Base-by-base conservation (phyloP, 441 rosid species). In the Melastoma candidum region DNA sequence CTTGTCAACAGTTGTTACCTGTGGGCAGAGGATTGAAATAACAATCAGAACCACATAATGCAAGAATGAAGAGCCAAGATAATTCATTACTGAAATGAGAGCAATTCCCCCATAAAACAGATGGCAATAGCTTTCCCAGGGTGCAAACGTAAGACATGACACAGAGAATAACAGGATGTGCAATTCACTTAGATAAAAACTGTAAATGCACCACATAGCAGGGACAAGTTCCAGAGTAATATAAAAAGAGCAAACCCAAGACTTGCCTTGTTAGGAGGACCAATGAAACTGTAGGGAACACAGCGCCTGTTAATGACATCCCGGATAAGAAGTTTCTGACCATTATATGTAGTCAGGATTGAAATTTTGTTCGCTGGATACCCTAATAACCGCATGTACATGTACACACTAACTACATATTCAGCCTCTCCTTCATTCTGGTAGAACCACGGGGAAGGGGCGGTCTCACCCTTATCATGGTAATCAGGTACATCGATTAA, bases 381-480 rank as follows among this genome's bases (percentile, higher is more conserved):
- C 44, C 99, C 96, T n/a, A 90, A 74, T 48, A 94, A 80, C 32
- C 97, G 84, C 99, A 90, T 78, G 78, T 94, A 94, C 71, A 94
- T 87, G 57, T 94, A 94, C 68, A 87, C 96, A 71, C 97, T 94
- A 70, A 94, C 99, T 58, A 90, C 47, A 59, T 90, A 90, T 62
- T 87, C 99, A 60, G 99, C 97, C 74, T 90, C 99, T 51, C 99
- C 99, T 66, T 89, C 97, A 65, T 94, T 90, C 68, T 94, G 97
- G 72, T 94, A 94, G 65, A 90, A 94, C 99, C 96, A 94, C 24
- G 96, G 97, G 51, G 99, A 90, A 56, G 97, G 99, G 27, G 96
- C 93, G 57, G 75, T 70, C 77, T 94, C 97, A 25, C 99, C 97
- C 77, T 69, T 87, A 45, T 94, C 97, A 56, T 79, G 77, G 68